A percentile compares a stretch with the other conserved stretches of the same genome.
phyloP scores from a whole-genome alignment of 1,139 yeast species.

The Wickerhamiella pararugosa region DNA sequence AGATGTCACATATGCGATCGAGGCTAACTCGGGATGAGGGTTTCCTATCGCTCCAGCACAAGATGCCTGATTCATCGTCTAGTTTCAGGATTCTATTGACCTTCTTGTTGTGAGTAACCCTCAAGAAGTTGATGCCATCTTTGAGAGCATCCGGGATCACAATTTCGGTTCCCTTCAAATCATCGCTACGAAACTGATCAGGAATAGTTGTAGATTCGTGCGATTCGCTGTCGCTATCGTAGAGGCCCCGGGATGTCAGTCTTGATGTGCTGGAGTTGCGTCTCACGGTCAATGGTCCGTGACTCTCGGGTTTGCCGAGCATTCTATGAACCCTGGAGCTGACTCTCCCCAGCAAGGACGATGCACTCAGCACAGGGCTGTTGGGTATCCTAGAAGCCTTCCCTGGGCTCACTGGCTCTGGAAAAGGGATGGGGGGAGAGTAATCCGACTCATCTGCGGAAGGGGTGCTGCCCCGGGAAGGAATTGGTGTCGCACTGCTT shows the following conservation, averaged over 20 bases:
- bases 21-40: conserved; percentile 39
- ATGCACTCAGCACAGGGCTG: too few species aligned
- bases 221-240: neutral
- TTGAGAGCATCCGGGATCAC: conserved; percentile 25
- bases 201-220: neutral
- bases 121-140: conserved; percentile 32
- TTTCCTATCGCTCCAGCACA: conserved; percentile 37
- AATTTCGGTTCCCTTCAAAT: conserved; percentile 1
- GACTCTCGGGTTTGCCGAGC: neutral
- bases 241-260: neutral
- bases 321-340: conserved; percentile 3
- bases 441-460: too few species aligned
- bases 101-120: conserved; percentile 56
- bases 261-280: conserved; percentile 4
- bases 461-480: too few species aligned
- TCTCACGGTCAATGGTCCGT: conserved; percentile 4
- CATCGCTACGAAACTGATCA: neutral
- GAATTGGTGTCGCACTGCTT: too few species aligned
- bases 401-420: too few species aligned
- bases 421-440: too few species aligned
- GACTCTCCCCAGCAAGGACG: neutral
- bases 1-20: conserved; percentile 56
- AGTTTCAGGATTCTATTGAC: conserved; percentile 37
- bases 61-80: conserved; percentile 30
- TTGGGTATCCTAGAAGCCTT: too few species aligned